Evolutionary conservation across 169 alveolate species (phyloP), one percentile per base, ranked within the genome.

Genomic region (Plasmodium knowlesi): DNA sequence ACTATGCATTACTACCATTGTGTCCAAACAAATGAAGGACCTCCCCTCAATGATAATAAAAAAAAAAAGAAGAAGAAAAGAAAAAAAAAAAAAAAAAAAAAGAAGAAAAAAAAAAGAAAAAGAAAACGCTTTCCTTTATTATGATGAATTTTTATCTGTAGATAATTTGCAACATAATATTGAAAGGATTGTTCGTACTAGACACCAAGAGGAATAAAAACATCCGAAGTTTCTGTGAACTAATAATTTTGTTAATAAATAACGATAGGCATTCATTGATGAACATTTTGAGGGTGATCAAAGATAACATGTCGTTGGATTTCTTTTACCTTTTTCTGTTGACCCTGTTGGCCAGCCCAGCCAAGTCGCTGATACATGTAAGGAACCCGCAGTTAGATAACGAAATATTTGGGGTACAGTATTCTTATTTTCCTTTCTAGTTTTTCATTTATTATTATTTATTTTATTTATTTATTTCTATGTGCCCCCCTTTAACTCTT

Each of bases 241-340:
- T 90, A 28, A 67, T 90, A 19, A 74, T 81, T 70, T 80, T 90
- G 83, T 28, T 90, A 37, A 90, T 90, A 70, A 80, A 90, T 2
- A 80, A 90, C 30, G 94, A 90, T 32, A 74, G 28, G 53, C 83
- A 90, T 39, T 67, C 41, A 8, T 70, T 79, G 37, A 70, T 90
- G 76, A 90, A 25, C 25, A 90, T 90, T 28, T 81, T 90, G 53
- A 41, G 34, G 37, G 34, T 90, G 74, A 81, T 81, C 73, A 90
- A 80, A 37, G 82, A 90, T 37, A 80, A 34, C 28, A 90, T 80
- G 94, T 76, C 94, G 50, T 43, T 50, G 39, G 14, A 79, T 34
- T 90, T 90, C 54, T 90, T 90, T 81, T 90, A 90, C 53, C 90
- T 74, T 90, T 90, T 80, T 37, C 71, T 90, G 54, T 67, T 88